A percentile compares a stretch with the other conserved stretches of the same genome.
Conservation (phyloP, 306 rosid species). For the Ochetophila trinervis region DNA sequence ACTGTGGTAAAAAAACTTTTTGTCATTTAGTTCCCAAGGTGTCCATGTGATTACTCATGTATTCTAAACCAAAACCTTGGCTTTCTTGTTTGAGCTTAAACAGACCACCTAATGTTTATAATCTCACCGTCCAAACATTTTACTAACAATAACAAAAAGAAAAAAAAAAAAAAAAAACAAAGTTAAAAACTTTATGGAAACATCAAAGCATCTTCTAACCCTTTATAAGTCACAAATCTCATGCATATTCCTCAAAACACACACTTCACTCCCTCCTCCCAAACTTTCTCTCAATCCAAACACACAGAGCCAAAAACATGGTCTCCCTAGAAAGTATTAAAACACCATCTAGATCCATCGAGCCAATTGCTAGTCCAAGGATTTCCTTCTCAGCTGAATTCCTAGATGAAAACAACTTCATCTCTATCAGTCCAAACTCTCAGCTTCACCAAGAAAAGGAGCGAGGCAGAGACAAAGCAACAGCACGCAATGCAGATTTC, state of each 20-base stretch:
- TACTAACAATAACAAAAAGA: constrained; percentile 14
- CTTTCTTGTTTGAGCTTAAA: constrained; percentile 70
- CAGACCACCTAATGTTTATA: constrained; percentile 68
- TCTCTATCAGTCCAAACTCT: constrained; percentile 68
- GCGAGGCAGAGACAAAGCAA: constrained; percentile 36
- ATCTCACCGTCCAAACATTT: constrained; percentile 53
- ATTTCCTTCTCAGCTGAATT: constrained; percentile 93
- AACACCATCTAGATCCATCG: constrained; percentile 39
- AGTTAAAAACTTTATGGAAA: constrained; percentile 29
- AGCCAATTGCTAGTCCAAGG: constrained; percentile 69
- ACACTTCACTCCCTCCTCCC: constrained; percentile 17
- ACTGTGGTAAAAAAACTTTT: constrained; percentile 36
- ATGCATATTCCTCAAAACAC: constrained; percentile 37
- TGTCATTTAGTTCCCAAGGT: constrained; percentile 64
- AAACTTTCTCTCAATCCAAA: constrained; percentile 23
- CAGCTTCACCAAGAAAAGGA: constrained; percentile 34
- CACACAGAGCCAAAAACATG: constrained; percentile 29
- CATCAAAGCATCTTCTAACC: constrained; percentile 31
- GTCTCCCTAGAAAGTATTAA: constrained; percentile 56
- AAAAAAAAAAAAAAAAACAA: background rate
- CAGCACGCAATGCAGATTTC: constrained; percentile 58
- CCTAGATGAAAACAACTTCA: constrained; percentile 85
- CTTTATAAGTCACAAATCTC: constrained; percentile 53
- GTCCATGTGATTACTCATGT: constrained; percentile 80
- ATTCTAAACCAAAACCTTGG: constrained; percentile 55